Conservation (phyloP, 345 rosid species). For the Toxicodendron radicans region DNA sequence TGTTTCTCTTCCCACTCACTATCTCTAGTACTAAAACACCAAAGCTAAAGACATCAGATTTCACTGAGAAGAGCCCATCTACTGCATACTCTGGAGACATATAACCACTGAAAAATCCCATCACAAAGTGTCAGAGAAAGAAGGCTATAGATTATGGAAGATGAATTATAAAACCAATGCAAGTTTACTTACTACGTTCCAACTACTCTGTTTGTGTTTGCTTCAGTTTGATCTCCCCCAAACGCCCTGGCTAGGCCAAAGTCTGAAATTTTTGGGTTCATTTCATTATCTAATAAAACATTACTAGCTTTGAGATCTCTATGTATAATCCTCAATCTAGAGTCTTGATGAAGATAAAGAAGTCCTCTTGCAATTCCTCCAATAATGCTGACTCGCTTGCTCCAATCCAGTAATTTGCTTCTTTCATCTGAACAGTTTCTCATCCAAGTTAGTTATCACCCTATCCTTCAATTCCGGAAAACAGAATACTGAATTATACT, state of each 20-base stretch:
- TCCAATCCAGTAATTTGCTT: constrained; percentile 17
- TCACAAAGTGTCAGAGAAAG: too few relatives aligned
- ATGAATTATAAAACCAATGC: background rate
- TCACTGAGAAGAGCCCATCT: constrained; percentile 29
- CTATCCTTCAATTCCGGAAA: too few relatives aligned
- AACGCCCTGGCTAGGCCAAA: constrained; percentile 49
- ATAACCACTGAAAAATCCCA: constrained; percentile 25
- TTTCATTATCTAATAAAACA: constrained; percentile 32
- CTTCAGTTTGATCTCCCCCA: constrained; percentile 37
- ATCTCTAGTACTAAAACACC: constrained; percentile 37
- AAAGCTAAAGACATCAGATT: constrained; percentile 38
- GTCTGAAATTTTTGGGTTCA: constrained; percentile 53
- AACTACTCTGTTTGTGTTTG: constrained; percentile 40
- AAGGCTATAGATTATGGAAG: background rate
- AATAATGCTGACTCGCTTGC: constrained; percentile 17
- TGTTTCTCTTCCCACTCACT: constrained; percentile 26
- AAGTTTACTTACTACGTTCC: constrained; percentile 40
- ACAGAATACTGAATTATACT: background rate
- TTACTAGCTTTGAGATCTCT: constrained; percentile 48
- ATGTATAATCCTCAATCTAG: constrained; percentile 24
- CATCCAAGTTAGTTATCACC: constrained; percentile 3
- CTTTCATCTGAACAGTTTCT: constrained; percentile 14
- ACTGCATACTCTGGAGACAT: constrained; percentile 34
- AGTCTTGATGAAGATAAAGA: constrained; percentile 38
- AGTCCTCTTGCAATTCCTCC: constrained; percentile 26